Conservation (phyloP, 202 grass and related monocot genomes). For the Panicum virgatum region DNA sequence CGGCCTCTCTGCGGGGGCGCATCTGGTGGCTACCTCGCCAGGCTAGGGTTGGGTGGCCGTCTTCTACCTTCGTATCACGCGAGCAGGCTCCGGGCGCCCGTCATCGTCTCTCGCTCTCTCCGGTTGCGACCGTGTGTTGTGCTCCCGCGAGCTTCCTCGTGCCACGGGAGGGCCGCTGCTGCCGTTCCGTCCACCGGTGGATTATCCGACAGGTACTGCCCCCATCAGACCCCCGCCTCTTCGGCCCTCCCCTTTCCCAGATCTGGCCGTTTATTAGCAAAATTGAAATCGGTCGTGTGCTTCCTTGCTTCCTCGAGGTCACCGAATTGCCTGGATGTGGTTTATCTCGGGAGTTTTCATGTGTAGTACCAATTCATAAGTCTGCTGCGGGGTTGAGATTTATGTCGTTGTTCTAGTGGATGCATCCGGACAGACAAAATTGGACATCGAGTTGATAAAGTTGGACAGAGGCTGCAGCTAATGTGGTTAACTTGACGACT, state of each 20-base stretch:
- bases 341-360: background rate
- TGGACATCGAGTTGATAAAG: background rate
- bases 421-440: background rate
- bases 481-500: background rate
- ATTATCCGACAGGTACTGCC: background rate
- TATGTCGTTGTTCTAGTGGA: background rate
- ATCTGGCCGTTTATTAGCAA: background rate
- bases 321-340: background rate
- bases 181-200: background rate
- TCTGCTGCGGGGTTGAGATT: background rate
- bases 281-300: background rate
- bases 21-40: background rate
- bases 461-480: background rate
- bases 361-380: background rate
- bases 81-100: background rate
- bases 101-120: background rate
- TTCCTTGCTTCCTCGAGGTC: background rate
- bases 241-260: background rate
- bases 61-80: background rate
- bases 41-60: constrained; percentile 29
- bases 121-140: background rate
- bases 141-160: background rate
- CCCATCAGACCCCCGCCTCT: background rate
- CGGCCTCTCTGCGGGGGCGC: background rate
- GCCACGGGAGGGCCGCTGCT: background rate